Base-by-base conservation (phyloP, 176 grass and related monocot species). In the Avena insularis region DNA sequence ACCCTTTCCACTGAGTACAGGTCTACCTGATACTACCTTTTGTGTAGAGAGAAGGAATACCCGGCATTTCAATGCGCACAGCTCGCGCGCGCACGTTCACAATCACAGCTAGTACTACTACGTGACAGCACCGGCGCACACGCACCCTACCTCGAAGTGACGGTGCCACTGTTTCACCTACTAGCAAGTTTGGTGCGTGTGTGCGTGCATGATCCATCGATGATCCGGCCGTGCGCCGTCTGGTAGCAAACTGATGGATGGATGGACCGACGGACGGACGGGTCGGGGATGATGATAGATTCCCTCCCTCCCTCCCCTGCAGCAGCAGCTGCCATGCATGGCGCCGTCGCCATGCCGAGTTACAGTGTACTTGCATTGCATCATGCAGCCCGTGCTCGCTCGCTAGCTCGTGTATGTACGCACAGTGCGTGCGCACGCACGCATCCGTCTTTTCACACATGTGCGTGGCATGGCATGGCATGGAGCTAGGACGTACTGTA, bases 271-370 rank as follows among this genome's bases (percentile, higher is more conserved):
- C 20, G 10, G 70, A 73, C 43, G 71, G 20, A 43, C 40, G 71
- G 20, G 43, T 73, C 71, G 71, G 19, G n/a, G 40, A 73, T 4
- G 33, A 35, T 35, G 33, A 35, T 48, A 73, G 70, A 73, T 77
- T 77, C 74, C 14, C 14, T 25, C 31, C 40, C 40, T 77, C 74
- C 14, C 14, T 48, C 31, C 40, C 40, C 40, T 43, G 40, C 40
- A 35, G 40, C 6, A 1, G 40, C 40, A 48, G 46, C 46, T 48
- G 73, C 73, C 68, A 45, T 50, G 45, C 68, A 45, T 50, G 45
- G 73, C 63, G 63, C 25, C 49, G 49, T 76, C 73, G 33, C 33
- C 73, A 76, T 50, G 49, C 73, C 49, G 74, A 77, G 74, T 54
- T 33, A 77, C 73, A 77, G 73, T 77, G 73, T 77, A 77, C 73